Base-by-base conservation (phyloP, 2,329 filamentous ascomycete genomes). In the Botryotinia convoluta region DNA sequence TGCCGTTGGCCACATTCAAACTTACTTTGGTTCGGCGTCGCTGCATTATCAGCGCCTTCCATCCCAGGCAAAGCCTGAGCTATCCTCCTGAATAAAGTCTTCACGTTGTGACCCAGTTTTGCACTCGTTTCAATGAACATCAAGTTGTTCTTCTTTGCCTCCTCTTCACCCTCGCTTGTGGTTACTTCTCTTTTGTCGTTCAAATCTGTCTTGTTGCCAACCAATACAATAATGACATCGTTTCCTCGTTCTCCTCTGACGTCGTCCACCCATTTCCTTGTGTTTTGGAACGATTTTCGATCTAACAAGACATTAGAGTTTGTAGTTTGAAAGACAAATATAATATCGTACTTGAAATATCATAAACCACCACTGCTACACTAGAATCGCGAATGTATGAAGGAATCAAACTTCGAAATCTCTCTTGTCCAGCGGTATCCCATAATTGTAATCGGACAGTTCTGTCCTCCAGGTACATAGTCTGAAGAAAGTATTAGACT, bases 51-150 rank as follows among this genome's bases (percentile, higher is more conserved):
- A 78, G 94, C 91, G 22, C 94, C 94, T 83, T 99, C 96, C 96
- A 99, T 98, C 35, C 96, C 96, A 12, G 96, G 96, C 79, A 99
- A 86, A 54, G 97, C 96, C 84, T 99, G 96, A 59, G 97, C 96
- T 89, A 99, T 99, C 86, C 94, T 92, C 87, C 95, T 93, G 86
- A 99, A 99, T 73, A 99, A 86, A 78, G 92, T 93, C 88, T 99
- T 99, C 79, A 99, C 97, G 82, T 99, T 99, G 84, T 98, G 94
- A 59, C 97, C 95, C 20, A 97, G 88, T 87, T 99, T 99, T 72
- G 96, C 96, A 83, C 94, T 98, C 72, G 96, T 99, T 87, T 99
- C 96, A 79, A 99, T 96, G 81, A 99, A 99, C 93, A 99, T 98
- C 78, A 98, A 86, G 77, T 96, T 96, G 84, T 97, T 95, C 87